phyloP scores from a whole-genome alignment of 2,329 filamentous ascomycete species.

The Penicillium paneum region DNA sequence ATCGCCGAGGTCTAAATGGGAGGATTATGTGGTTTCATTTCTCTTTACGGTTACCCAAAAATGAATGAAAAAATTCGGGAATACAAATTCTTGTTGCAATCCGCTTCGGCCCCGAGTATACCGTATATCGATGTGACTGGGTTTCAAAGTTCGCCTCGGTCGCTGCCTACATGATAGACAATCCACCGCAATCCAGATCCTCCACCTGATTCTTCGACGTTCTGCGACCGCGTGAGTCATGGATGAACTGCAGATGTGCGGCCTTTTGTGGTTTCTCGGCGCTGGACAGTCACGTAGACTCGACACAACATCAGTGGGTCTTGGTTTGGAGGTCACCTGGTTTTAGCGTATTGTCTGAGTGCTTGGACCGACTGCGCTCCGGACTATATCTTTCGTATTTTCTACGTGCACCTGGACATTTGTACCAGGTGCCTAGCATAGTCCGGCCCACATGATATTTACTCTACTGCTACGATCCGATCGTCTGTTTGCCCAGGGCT shows the following conservation, averaged over 20 bases:
- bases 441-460: background rate
- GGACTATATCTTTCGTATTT: background rate
- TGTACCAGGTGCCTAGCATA: background rate
- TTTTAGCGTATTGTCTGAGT: background rate
- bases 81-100: conserved; percentile 26
- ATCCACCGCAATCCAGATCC: background rate
- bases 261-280: background rate
- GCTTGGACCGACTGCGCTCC: background rate
- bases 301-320: background rate
- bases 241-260: background rate
- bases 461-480: background rate
- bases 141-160: background rate
- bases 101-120: conserved; percentile 14
- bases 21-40: conserved; percentile 35
- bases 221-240: background rate
- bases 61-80: conserved; percentile 35
- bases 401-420: background rate
- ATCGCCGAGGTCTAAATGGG: conserved; percentile 75
- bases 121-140: conserved; percentile 19
- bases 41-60: conserved; percentile 38
- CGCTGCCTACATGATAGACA: background rate
- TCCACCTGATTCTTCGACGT: background rate
- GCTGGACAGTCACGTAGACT: conserved; percentile 6
- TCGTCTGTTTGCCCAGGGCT: background rate
- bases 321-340: background rate